A percentile compares a stretch with the other conserved stretches of the same genome.
phyloP scores from a whole-genome alignment of 768 basidiomycete species.

The Candolleomyces efflorescens region DNA sequence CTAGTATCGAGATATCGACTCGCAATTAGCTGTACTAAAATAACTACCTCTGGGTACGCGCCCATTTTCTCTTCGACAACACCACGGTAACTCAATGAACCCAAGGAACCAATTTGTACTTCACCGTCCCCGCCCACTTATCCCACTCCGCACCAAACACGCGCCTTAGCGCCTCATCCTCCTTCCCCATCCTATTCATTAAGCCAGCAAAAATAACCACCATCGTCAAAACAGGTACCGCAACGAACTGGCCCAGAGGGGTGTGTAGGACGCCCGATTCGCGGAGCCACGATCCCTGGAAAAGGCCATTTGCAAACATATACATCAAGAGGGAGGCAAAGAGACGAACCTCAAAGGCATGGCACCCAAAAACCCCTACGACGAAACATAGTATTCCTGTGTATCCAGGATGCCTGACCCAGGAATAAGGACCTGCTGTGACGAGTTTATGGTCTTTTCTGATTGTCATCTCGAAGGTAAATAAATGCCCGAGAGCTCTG shows the following conservation, averaged over 20 bases:
- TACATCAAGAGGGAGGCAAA: too few relatives aligned
- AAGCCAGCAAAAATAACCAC: constrained; percentile 28
- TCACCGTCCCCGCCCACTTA: constrained; percentile 40
- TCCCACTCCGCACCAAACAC: constrained; percentile 40
- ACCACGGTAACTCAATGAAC: constrained; percentile 26
- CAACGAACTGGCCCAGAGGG: constrained; percentile 23
- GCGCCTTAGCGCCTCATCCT: constrained; percentile 38
- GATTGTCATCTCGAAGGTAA: constrained; percentile 54
- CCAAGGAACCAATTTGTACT: constrained; percentile 45
- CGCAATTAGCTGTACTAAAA: too few relatives aligned
- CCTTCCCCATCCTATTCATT: constrained; percentile 37
- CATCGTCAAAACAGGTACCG: constrained; percentile 22
- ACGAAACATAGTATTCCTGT: constrained; percentile 34
- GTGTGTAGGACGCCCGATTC: constrained; percentile 38
- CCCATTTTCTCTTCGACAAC: too few relatives aligned
- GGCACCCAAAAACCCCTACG: constrained; percentile 30
- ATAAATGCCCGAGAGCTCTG: constrained; percentile 40
- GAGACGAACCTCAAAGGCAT: constrained; percentile 29
- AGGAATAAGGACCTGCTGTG: constrained; percentile 42
- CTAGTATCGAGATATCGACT: too few relatives aligned
- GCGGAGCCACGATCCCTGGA: constrained; percentile 46
- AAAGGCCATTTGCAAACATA: too few relatives aligned
- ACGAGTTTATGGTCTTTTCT: constrained; percentile 42
- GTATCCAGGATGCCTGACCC: constrained; percentile 52
- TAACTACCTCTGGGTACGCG: too few relatives aligned